Base-by-base conservation (phyloP, 331 rosid species). In the Ulmus americana region DNA sequence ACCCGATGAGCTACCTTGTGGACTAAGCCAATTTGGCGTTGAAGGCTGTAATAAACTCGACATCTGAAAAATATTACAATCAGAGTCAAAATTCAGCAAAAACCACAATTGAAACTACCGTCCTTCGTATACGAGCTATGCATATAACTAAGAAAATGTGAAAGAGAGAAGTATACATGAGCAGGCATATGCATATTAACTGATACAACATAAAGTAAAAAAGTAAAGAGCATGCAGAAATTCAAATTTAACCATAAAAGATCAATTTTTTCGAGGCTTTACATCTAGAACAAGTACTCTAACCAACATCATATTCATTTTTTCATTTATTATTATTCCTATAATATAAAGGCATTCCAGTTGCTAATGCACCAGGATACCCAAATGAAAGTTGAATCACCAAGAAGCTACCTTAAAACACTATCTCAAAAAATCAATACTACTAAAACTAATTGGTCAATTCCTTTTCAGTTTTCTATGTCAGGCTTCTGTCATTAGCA, bases 1-100 rank as follows among this genome's bases (percentile, higher is more conserved):
- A 74, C 97, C 95, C 16, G 95, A 89, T 56, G 98, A 82, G 80
- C 90, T 78, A 59, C 88, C 70, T 69, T 81, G 95, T 59, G 95
- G 71, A 74, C 84, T 81, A 72, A 79, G 76, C 99, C 99, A 92
- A 69, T 73, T 92, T 67, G 76, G 85, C 38, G 98, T 74, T 35
- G 97, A 70, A 14, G 95, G 55, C 79, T 82, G 95, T 67, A 85
- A 60, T 72, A 90, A 76, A 82, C 86, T 56, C 52, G 97, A 85
- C 76, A 90, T 76, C 99, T 94, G 95, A 80, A 28, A 28, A 28
- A 81, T 18, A 74, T 55, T 76, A 74, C 50, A 56, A 77, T 71
- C 63, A 55, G 10, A 18, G 16, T 47, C 68, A 63, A 28, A 10
- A 48, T 55, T 64, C 39, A 20, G 22, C 22, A 28, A 28, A 28